Evolutionary conservation across 345 rosid genomes (phyloP).

Genomic region (Angophora floribunda): DNA sequence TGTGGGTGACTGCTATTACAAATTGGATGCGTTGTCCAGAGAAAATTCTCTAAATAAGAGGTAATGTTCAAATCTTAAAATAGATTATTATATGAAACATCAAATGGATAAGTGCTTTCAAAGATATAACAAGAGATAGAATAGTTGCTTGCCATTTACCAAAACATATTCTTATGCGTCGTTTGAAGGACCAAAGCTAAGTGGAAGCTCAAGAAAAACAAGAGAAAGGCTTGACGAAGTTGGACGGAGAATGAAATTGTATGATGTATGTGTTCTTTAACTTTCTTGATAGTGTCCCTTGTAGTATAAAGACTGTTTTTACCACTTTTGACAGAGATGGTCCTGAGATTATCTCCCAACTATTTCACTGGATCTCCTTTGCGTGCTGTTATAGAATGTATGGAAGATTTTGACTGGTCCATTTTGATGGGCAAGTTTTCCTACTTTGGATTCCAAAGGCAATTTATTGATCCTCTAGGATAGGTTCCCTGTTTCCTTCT

Average conservation of each 20-base stretch:
- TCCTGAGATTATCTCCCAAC: not conserved
- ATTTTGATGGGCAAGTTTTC: not conserved
- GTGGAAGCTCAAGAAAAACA: not conserved
- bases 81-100: not conserved
- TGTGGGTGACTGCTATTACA: not conserved
- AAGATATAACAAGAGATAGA: not conserved
- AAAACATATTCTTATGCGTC: not conserved
- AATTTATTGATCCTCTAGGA: not conserved
- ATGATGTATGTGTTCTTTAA: not conserved
- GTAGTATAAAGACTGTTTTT: not conserved
- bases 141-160: not conserved
- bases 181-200: not conserved
- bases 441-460: not conserved
- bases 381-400: not conserved
- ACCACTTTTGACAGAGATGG: not conserved
- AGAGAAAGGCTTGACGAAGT: not conserved
- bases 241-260: not conserved
- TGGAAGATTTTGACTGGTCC: not conserved
- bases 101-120: not conserved
- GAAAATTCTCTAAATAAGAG: not conserved
- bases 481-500: not conserved
- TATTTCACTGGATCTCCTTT: not conserved
- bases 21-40: not conserved
- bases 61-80: not conserved
- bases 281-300: not conserved